phyloP scores from a whole-genome alignment of 75 land plant species.

The Pseudotsuga menziesii region DNA sequence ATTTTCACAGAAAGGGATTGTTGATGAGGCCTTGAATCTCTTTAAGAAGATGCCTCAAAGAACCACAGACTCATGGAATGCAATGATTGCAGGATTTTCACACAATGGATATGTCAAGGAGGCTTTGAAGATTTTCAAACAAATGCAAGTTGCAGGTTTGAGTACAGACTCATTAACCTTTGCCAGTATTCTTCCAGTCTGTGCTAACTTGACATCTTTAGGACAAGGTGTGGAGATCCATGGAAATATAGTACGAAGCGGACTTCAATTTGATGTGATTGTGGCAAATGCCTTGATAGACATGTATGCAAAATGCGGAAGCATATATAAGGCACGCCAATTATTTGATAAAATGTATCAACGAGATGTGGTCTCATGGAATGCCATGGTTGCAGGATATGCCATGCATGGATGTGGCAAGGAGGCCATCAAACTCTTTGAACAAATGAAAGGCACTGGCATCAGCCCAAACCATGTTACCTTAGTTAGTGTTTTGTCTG shows the following conservation, averaged over 20 bases:
- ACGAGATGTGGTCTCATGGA: slow-evolving; percentile 71
- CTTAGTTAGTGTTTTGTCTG: neutral
- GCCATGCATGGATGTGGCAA: slow-evolving; percentile 5
- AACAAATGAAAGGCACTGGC: slow-evolving; percentile 9
- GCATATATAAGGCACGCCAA: slow-evolving; percentile 35
- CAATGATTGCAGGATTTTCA: slow-evolving; percentile 55
- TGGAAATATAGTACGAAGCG: slow-evolving; percentile 40
- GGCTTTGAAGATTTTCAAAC: slow-evolving; percentile 38
- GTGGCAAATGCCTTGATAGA: slow-evolving; percentile 62
- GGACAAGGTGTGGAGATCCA: slow-evolving; percentile 49
- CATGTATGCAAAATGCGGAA: slow-evolving; percentile 66
- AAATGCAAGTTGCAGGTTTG: slow-evolving; percentile 49
- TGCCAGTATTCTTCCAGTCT: slow-evolving; percentile 52
- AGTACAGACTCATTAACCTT: slow-evolving; percentile 58
- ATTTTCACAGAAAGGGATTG: slow-evolving; percentile 10
- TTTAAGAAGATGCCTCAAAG: slow-evolving; percentile 37
- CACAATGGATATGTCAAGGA: slow-evolving; percentile 33
- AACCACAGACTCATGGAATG: slow-evolving; percentile 57
- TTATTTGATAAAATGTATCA: slow-evolving; percentile 36
- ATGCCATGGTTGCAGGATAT: slow-evolving; percentile 27
- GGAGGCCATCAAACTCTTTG: slow-evolving; percentile 16
- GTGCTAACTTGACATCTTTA: slow-evolving; percentile 45
- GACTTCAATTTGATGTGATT: slow-evolving; percentile 45
- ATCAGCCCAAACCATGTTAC: slow-evolving; percentile 1
- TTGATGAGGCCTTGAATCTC: slow-evolving; percentile 15